Evolutionary conservation across 352 stramenopile genomes (phyloP), one percentile per base, ranked within the genome.

Genomic region (Aphanomyces cochlioides): DNA sequence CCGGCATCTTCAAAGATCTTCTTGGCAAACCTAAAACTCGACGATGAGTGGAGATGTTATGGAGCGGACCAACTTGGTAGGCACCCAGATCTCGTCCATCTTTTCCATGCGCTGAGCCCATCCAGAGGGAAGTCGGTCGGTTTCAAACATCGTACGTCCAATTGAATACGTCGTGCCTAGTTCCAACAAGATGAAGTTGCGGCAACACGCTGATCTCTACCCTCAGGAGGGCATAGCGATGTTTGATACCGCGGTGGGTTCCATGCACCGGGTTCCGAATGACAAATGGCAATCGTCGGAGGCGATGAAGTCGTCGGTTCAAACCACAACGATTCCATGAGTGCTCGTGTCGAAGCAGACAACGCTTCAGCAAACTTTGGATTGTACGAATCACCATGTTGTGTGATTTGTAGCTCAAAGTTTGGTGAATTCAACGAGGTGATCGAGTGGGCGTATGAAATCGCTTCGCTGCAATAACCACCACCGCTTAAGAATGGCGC

Each of bases 91-190:
- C 79, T 98, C 91, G 75, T 98, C 85, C 88, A 98, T 96, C 10
- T 76, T 73, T 67, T 96, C 92, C 81, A 98, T 92, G 56, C 92
- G 79, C 15, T 88, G 74, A 3, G 78, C 45, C 92, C 93, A 98
- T 34, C 90, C 93, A n/a, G 73, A 79, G 6, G 93, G 92, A 58
- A 98, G 77, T 67, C 93, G 83, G 73, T 98, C 93, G 45, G 92
- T 98, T 78, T 98, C 93, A 67, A 98, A 98, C 93, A 98, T 98
- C 2, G 93, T 98, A 2, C 93, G 72, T 12, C 93, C 93, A 7
- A 98, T 82, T 0, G 66, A 81, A 72, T 90, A 96, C 56, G 56
- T 56, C 5, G 81, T 74, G 0, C 74, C 40, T 56, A 61, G 19
- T 17, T 28, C 28, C 28, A 28, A 28, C 28, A 28, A 28, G 28